phyloP scores from a whole-genome alignment of 2,329 filamentous ascomycete species.

The Ophiostoma novo-ulmi region DNA sequence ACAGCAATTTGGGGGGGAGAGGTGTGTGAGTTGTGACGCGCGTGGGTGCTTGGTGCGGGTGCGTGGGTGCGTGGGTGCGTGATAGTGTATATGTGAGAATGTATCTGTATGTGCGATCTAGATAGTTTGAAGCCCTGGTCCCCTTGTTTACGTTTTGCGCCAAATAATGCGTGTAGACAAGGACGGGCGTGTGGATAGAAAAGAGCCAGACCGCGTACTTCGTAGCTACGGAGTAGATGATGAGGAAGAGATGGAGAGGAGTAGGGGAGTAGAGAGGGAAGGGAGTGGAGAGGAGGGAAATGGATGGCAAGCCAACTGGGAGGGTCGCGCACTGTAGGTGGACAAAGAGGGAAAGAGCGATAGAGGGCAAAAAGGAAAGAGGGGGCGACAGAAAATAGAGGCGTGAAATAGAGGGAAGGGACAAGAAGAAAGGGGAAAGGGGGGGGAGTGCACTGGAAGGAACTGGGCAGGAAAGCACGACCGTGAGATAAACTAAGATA shows the following conservation, averaged over 20 bases:
- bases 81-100: constrained; percentile 1
- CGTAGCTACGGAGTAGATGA: constrained; percentile 2
- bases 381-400: background rate
- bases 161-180: constrained; percentile 11
- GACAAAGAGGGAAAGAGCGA: constrained; percentile 12
- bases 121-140: constrained; percentile 14
- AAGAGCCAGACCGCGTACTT: constrained; percentile 1
- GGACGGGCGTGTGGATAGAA: constrained; percentile 16
- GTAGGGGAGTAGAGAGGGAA: background rate
- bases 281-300: constrained; percentile 9
- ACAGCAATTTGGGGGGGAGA: constrained; percentile 4
- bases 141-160: constrained; percentile 14
- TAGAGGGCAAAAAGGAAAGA: constrained; percentile 6
- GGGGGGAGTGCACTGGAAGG: background rate
- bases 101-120: constrained; percentile 10
- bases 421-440: background rate
- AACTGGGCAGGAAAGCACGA: background rate
- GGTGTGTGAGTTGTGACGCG: constrained; percentile 15
- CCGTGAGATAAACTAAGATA: background rate
- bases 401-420: background rate
- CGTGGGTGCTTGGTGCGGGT: constrained; percentile 7
- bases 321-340: constrained; percentile 13
- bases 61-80: constrained; percentile 12
- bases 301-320: background rate
- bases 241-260: constrained; percentile 1